Evolutionary conservation across 1,139 yeast genomes (phyloP), one percentile per base, ranked within the genome.

Genomic region (Eremothecium sinecaudum): DNA sequence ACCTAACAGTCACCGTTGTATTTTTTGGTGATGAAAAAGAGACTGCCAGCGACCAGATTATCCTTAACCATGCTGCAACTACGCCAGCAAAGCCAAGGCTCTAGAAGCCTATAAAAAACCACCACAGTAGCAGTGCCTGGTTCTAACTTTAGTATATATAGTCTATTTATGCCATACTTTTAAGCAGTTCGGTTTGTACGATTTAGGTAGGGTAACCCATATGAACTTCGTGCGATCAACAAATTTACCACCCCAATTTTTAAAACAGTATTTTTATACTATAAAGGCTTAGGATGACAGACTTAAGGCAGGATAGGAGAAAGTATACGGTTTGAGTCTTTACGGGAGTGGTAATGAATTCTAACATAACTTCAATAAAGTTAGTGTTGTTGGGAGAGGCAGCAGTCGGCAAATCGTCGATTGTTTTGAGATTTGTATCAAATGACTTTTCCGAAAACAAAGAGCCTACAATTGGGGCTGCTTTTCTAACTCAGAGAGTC

Each of bases 391-490:
- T 87, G 36, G 97, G 97, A 18, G 98, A 90, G 58, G 97, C 98
- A 1, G 98, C 98, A 0, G 98, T 90, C 18, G 98, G 98, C 36
- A 90, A 90, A 53, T 84, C 95, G 2, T 83, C 95, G 3, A 69
- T 90, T 24, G 97, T 90, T 26, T 67, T 90, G 50, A 72, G 98
- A 47, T 90, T 90, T 60, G 97, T 90, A 21, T 78, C 90, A 47
- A 86, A 90, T 58, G 97, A 90, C 55, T 90, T 90, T 62, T 95
- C 90, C 59, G 97, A 87, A 58, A 90, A 90, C 60, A 87, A 87
- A 59, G 86, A 87, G 53, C 98, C 98, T 25, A 90, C 98, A 2
- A 87, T 90, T 49, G 98, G 98, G 10, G 98, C 98, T 4, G 98
- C 97, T 1, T 90, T 90, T 55, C 65, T 90, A 40, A 90, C 98